Evolutionary conservation across 495 filamentous ascomycete species (phyloP).

Genomic region (Tuber calosporum): DNA sequence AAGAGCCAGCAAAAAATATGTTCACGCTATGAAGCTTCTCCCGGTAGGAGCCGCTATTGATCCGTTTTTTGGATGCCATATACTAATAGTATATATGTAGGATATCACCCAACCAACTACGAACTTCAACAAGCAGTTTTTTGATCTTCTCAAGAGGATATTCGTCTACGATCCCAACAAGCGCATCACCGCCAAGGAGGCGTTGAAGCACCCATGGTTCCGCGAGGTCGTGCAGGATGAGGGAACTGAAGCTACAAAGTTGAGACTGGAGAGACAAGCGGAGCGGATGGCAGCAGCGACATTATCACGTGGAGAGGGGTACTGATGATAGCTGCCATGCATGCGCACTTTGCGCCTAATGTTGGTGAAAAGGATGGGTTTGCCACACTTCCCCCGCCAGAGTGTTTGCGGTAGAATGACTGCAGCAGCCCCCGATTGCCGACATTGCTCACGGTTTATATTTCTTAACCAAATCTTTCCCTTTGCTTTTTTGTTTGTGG

Average conservation of each 20-base stretch:
- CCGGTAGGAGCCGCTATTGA: slow-evolving; percentile 52
- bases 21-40: slow-evolving; percentile 86
- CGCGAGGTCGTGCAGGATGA: slow-evolving; percentile 78
- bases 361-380: not conserved
- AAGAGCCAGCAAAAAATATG: slow-evolving; percentile 81
- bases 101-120: slow-evolving; percentile 79
- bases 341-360: slow-evolving; percentile 1
- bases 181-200: slow-evolving; percentile 85
- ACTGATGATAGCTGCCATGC: not conserved
- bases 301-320: not conserved
- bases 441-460: not conserved
- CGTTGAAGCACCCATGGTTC: slow-evolving; percentile 91
- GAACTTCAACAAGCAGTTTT: slow-evolving; percentile 72
- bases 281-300: slow-evolving; percentile 37
- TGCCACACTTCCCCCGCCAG: not conserved
- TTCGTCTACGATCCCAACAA: slow-evolving; percentile 91
- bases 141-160: slow-evolving; percentile 80
- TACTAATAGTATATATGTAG: slow-evolving; percentile 46
- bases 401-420: not conserved
- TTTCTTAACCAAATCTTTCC: slow-evolving; percentile 3
- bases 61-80: not conserved
- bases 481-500: not conserved
- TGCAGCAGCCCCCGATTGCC: not conserved
- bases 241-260: slow-evolving; percentile 83
- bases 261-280: slow-evolving; percentile 52